Evolutionary conservation across 225 moss, liverwort and hornwort genomes (phyloP).

Genomic region (Climacium dendroides): DNA sequence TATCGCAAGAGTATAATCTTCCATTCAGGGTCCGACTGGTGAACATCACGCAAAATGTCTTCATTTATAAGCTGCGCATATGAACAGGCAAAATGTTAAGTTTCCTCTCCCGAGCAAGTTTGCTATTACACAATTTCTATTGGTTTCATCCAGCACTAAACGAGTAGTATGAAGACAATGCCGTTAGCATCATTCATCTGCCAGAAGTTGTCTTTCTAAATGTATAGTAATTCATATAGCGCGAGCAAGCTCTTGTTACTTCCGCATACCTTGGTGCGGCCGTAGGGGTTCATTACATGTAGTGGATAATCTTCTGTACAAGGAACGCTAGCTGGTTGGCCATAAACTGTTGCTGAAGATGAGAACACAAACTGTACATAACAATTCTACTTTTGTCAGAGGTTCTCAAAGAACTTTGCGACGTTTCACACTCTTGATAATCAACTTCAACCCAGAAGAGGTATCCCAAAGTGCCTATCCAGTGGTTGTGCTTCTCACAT

Average conservation of each 20-base stretch:
- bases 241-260: not conserved
- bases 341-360: slow-evolving; percentile 90
- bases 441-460: not conserved
- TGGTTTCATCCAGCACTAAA: not conserved
- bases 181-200: not conserved
- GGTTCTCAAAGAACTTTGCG: not conserved
- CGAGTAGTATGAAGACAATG: not conserved
- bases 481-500: not conserved
- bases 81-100: not conserved
- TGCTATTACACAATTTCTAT: not conserved
- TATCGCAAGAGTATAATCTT: slow-evolving; percentile 72
- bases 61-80: slow-evolving; percentile 71
- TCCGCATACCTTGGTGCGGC: slow-evolving; percentile 72
- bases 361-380: slow-evolving; percentile 73
- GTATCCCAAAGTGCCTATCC: not conserved
- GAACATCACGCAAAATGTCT: slow-evolving; percentile 69
- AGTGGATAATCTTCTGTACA: slow-evolving; percentile 91
- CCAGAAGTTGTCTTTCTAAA: not conserved
- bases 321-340: slow-evolving; percentile 72
- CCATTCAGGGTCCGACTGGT: slow-evolving; percentile 67
- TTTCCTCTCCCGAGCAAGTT: not conserved
- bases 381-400: not conserved
- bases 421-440: not conserved
- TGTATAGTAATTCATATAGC: not conserved
- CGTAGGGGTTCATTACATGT: slow-evolving; percentile 71